Base-by-base conservation (phyloP, 2,329 filamentous ascomycete genomes). In the Fusarium napiforme region DNA sequence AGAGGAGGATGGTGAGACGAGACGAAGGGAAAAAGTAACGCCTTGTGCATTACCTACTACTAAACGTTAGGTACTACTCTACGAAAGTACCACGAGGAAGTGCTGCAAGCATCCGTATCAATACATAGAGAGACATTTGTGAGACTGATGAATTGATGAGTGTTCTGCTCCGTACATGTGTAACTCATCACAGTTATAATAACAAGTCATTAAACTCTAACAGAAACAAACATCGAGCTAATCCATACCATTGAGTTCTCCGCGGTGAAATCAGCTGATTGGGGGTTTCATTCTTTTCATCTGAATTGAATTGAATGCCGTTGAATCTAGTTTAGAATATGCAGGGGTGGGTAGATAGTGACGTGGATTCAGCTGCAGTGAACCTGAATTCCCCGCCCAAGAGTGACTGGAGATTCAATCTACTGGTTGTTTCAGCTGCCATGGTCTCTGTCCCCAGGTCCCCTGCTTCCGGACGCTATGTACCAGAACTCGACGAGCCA, bases 341-440 rank as follows among this genome's bases (percentile, higher is more conserved):
- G 71, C 56, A 67, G 61, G 62, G 52, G 59, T 52, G 23, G 19
- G 21, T 52, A 47, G 45, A 47, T 47, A 52, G 64, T 73, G 59
- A 70, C 74, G 66, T 76, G 71, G 62, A 70, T 60, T 74, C 75
- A 77, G 75, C 75, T 77, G 64, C 47, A 65, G 62, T 67, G 59
- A 66, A 43, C 49, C 39, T 39, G 45, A 39, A 47, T 47, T 45
- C 71, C 61, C 71, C 67, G 55, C 71, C 55, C 39, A 46, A 58
- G 56, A 69, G 67, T 61, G 61, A 50, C 66, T 45, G 39, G 64
- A 55, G 58, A 74, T 61, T 59, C 52, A 70, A 74, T 63, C 58
- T 62, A 63, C 61, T 62, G 72, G 64, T 73, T 71, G 76, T 78
- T 78, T 78, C 75, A 78, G 74, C 75, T 68, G 62, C 64, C 62